These are phyloP conservation scores for Coprinellus micaceus DNA, from an alignment of 768 basidiomycete species.

Conservation along the genomic window DNA sequence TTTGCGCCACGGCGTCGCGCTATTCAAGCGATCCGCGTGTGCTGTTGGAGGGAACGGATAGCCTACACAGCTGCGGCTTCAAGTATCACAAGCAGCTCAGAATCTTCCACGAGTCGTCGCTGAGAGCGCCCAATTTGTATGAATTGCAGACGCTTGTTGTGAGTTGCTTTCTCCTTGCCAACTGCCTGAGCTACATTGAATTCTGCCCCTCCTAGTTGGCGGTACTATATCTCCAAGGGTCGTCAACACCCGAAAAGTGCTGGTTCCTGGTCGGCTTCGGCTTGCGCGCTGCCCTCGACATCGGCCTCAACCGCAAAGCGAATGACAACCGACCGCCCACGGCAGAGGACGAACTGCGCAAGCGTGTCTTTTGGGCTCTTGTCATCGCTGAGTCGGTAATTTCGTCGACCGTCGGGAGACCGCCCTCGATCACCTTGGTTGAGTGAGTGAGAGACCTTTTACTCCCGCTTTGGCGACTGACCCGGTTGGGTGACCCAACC, in stretches of 20 bases:
- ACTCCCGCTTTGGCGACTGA: no score
- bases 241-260: constrained; percentile 41
- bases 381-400: constrained; percentile 15
- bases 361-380: constrained; percentile 46
- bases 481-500: no score
- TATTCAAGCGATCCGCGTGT: constrained; percentile 44
- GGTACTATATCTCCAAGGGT: constrained; percentile 39
- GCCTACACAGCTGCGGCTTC: constrained; percentile 44
- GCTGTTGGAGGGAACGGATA: constrained; percentile 23
- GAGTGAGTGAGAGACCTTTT: no score
- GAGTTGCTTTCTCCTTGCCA: no score
- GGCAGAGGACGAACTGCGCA: constrained; percentile 59
- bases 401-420: constrained; percentile 48
- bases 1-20: constrained; percentile 53
- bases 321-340: constrained; percentile 26
- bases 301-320: constrained; percentile 49
- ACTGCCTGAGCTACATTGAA: no score
- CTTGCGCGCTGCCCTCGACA: constrained; percentile 56
- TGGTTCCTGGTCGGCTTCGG: constrained; percentile 57
- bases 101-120: constrained; percentile 48
- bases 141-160: constrained; percentile 61
- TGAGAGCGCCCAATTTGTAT: constrained; percentile 52
- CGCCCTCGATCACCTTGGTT: constrained; percentile 53
- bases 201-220: no score
- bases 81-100: constrained; percentile 52